Evolutionary conservation across 2,329 filamentous ascomycete genomes (phyloP).

Genomic region (Penicillium sp.): DNA sequence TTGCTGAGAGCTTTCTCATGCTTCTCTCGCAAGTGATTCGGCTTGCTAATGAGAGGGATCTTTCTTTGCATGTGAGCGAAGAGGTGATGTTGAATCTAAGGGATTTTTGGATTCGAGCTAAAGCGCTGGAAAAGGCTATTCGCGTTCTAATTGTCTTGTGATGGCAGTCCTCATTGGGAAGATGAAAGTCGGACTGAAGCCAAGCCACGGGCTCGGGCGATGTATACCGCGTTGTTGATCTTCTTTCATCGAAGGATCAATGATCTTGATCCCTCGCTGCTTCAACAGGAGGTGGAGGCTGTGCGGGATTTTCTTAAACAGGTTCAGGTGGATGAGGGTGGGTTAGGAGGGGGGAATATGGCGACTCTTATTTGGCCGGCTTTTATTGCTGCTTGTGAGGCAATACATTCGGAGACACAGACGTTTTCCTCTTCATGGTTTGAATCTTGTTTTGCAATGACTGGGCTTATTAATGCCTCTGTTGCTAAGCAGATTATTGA

Average conservation of each 20-base stretch:
- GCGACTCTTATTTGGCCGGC: conserved; percentile 20
- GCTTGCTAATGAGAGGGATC: conserved; percentile 19
- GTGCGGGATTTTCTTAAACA: conserved; percentile 4
- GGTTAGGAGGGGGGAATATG: neutral
- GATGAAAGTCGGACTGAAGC: neutral
- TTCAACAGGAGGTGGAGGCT: conserved; percentile 9
- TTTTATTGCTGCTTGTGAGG: conserved; percentile 23
- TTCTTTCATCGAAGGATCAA: conserved; percentile 21
- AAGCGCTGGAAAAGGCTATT: conserved; percentile 16
- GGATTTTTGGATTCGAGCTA: conserved; percentile 17
- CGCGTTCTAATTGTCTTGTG: conserved; percentile 1
- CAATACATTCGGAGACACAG: conserved; percentile 9
- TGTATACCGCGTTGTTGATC: conserved; percentile 17
- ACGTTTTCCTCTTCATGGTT: conserved; percentile 16
- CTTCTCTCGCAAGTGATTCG: conserved; percentile 20
- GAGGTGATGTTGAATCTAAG: conserved; percentile 1
- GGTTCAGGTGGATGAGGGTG: conserved; percentile 2
- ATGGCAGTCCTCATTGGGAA: neutral
- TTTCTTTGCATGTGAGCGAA: conserved; percentile 4
- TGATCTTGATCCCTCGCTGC: conserved; percentile 12
- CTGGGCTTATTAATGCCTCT: conserved; percentile 13
- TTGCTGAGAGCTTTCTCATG: conserved; percentile 19
- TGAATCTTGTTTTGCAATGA: conserved; percentile 10
- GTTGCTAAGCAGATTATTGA: conserved; percentile 12
- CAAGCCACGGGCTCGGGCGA: conserved; percentile 8